Evolutionary conservation across 2,329 filamentous ascomycete species (phyloP).

Genomic region (Pleoardoris graminearum): DNA sequence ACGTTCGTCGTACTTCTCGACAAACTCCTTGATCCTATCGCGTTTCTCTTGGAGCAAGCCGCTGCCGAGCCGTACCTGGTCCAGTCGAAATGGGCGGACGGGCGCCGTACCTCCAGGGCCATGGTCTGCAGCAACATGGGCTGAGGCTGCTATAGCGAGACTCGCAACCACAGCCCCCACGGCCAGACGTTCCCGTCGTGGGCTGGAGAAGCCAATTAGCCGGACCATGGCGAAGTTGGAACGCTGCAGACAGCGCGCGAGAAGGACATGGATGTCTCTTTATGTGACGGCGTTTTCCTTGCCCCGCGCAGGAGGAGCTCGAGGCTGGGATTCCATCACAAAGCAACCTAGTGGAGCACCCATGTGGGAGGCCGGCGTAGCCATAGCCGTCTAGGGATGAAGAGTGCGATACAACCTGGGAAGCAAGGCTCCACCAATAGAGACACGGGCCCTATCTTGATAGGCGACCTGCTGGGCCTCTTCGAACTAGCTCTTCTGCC

Average conservation of each 20-base stretch:
- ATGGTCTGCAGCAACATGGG: slow-evolving; percentile 8
- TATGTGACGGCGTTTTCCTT: neutral
- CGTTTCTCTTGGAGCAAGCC: slow-evolving; percentile 21
- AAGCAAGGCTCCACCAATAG: neutral
- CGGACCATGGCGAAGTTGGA: neutral
- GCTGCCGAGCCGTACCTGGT: slow-evolving; percentile 18
- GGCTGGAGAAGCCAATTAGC: neutral
- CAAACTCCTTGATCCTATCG: slow-evolving; percentile 14
- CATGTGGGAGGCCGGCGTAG: neutral
- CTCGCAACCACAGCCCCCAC: neutral
- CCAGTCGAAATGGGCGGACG: slow-evolving; percentile 18
- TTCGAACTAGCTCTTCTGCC: neutral
- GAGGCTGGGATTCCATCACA: neutral
- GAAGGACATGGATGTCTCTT: neutral
- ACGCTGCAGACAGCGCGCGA: neutral
- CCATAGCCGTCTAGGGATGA: neutral
- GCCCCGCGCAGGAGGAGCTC: neutral
- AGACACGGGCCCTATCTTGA: neutral
- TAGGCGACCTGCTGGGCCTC: neutral
- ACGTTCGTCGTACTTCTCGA: slow-evolving; percentile 18
- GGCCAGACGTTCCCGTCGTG: neutral
- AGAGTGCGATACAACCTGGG: neutral
- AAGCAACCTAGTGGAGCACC: neutral
- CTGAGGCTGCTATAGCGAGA: neutral
- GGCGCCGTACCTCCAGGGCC: slow-evolving; percentile 15